phyloP scores from a whole-genome alignment of 1,284 basidiomycete genomes.

The Ganoderma boninense region DNA sequence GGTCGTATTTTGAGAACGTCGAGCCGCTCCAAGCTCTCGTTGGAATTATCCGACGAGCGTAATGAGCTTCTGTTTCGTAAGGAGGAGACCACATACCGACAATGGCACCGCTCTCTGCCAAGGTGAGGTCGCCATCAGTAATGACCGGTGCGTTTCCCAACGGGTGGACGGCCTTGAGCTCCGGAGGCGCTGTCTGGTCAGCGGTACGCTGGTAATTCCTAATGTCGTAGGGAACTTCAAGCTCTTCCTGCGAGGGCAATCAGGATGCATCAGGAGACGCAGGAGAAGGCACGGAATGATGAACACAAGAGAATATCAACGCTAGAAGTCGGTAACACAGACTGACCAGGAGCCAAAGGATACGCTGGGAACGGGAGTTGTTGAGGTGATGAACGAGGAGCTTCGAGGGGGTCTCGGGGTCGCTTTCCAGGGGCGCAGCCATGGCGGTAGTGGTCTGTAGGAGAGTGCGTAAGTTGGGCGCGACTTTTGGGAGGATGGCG shows the following conservation, averaged over 20 bases:
- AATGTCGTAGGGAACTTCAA: slow-evolving; percentile 56
- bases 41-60: slow-evolving; percentile 4
- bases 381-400: slow-evolving; percentile 59
- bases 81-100: slow-evolving; percentile 36
- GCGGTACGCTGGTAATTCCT: slow-evolving; percentile 54
- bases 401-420: slow-evolving; percentile 17
- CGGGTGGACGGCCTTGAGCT: slow-evolving; percentile 43
- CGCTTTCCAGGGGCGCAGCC: slow-evolving; percentile 14
- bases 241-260: slow-evolving; percentile 52
- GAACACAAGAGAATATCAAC: slow-evolving; percentile 10
- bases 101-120: slow-evolving; percentile 48
- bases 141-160: slow-evolving; percentile 46
- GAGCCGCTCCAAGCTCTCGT: no score
- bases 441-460: slow-evolving; percentile 25
- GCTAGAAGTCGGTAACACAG: slow-evolving; percentile 1
- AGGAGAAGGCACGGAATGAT: slow-evolving; percentile 1
- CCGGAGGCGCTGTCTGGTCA: slow-evolving; percentile 48
- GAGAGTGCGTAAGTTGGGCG: background rate
- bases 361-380: slow-evolving; percentile 59
- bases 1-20: slow-evolving; percentile 3
- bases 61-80: background rate
- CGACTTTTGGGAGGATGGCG: background rate
- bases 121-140: slow-evolving; percentile 42
- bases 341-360: slow-evolving; percentile 61
- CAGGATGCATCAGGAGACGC: slow-evolving; percentile 13